These are phyloP conservation scores for Karstenula rhodostoma DNA, from an alignment of 2,329 filamentous ascomycete species.

Conservation along the genomic window DNA sequence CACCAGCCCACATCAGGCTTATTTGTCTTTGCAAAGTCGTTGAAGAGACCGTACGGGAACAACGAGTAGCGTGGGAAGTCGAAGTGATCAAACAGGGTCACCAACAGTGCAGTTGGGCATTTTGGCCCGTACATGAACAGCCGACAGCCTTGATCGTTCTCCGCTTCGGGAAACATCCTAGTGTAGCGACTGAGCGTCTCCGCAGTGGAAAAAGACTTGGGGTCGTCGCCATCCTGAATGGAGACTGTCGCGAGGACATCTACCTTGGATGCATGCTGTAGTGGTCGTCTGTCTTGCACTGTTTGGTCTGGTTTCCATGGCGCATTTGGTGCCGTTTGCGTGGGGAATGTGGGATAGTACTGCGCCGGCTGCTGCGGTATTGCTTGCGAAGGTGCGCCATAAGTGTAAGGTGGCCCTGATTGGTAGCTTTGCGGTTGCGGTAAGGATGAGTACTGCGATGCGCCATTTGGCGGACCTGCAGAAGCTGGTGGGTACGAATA, in stretches of 20 bases:
- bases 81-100: conserved; percentile 12
- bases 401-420: neutral
- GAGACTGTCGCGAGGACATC: neutral
- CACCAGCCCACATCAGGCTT: conserved; percentile 4
- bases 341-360: conserved; percentile 1
- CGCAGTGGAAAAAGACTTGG: neutral
- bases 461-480: no score
- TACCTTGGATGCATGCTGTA: neutral
- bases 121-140: conserved; percentile 10
- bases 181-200: conserved; percentile 4
- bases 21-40: neutral
- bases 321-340: neutral
- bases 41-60: conserved; percentile 6
- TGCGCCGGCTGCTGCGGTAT: neutral
- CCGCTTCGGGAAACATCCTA: conserved; percentile 9
- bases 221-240: conserved; percentile 1
- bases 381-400: conserved; percentile 1
- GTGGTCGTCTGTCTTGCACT: neutral
- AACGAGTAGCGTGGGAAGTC: conserved; percentile 9
- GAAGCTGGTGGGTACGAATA: neutral
- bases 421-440: neutral
- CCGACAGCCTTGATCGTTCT: conserved; percentile 10
- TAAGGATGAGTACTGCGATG: neutral
- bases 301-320: no score
- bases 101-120: conserved; percentile 2